Evolutionary conservation across 2,329 filamentous ascomycete species (phyloP), one percentile per base, ranked within the genome.

Genomic region (Nectriaceae sp.): DNA sequence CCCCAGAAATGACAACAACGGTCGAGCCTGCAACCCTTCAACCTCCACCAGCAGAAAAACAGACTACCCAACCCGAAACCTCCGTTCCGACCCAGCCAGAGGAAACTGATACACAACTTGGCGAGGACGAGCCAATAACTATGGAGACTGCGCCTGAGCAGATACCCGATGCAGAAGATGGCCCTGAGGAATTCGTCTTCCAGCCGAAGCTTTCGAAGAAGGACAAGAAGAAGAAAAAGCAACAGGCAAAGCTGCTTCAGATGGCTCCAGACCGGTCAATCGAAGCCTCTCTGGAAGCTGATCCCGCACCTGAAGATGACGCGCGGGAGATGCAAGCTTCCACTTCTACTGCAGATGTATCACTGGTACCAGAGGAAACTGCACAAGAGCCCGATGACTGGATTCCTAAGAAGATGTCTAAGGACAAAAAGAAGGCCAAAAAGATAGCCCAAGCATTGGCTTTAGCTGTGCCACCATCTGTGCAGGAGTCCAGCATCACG

Each of bases 391-490:
- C 31, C 19, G 52, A 57, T 4, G 46, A 50, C 16, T 50, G 44
- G 42, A 22, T 19, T 16, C 21, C 52, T 15, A 37, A 52, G 4
- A 64, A 65, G 48, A 63, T 60, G 48, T 57, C 57, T 16, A 69
- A 65, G 49, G 62, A 71, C 37, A 70, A 67, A 54, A 71, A 68
- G 46, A 68, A 68, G 52, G 62, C 63, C 10, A 66, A 68, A 54
- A 69, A 67, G 40, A 53, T 65, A 33, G 64, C 60, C 18, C 50
- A 51, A 11, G 46, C 55, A 46, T 42, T 46, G 11, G 55, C 53
- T 16, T 40, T 46, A 13, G 39, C 42, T 16, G 38, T 50, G 19
- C 21, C 40, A 19, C 44, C 48, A 24, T 29, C 29, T 16, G 36
- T 24, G 18, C 48, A 44, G 13, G 45, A 55, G 18, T 3, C 26